phyloP scores from a whole-genome alignment of 148 eudicot species.

The Arctostaphylos glauca region DNA sequence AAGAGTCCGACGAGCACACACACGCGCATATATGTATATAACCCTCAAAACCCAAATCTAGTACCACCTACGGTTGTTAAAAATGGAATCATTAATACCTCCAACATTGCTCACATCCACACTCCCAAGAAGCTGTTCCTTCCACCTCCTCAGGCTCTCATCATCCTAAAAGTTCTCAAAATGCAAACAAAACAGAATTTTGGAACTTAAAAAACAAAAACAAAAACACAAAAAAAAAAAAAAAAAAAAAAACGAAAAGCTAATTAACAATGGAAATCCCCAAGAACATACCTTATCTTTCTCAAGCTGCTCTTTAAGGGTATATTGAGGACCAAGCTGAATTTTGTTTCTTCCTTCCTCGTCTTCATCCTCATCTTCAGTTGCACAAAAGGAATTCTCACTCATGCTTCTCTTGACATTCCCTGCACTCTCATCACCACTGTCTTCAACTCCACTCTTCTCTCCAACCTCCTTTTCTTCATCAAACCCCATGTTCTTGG shows the following conservation, averaged over 20 bases:
- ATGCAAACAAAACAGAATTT: background rate
- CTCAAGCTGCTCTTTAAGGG: slow-evolving; percentile 69
- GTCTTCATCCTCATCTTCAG: slow-evolving; percentile 74
- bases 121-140: slow-evolving; percentile 74
- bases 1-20: too few species aligned
- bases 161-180: slow-evolving; percentile 55
- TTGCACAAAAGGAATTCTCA: slow-evolving; percentile 47
- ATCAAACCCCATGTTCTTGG: slow-evolving; percentile 49
- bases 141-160: slow-evolving; percentile 91
- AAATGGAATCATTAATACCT: slow-evolving; percentile 37
- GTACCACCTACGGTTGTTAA: background rate
- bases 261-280: background rate
- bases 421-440: slow-evolving; percentile 28
- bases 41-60: slow-evolving; percentile 8
- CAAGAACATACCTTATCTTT: slow-evolving; percentile 66
- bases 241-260: too few species aligned
- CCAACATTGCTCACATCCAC: slow-evolving; percentile 64
- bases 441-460: slow-evolving; percentile 25
- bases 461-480: slow-evolving; percentile 39
- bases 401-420: slow-evolving; percentile 36
- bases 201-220: background rate
- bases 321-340: slow-evolving; percentile 65
- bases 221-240: background rate
- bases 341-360: slow-evolving; percentile 34
- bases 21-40: background rate